Conservation (phyloP, 2,329 filamentous ascomycete genomes). For the Aspergillus amoenus region DNA sequence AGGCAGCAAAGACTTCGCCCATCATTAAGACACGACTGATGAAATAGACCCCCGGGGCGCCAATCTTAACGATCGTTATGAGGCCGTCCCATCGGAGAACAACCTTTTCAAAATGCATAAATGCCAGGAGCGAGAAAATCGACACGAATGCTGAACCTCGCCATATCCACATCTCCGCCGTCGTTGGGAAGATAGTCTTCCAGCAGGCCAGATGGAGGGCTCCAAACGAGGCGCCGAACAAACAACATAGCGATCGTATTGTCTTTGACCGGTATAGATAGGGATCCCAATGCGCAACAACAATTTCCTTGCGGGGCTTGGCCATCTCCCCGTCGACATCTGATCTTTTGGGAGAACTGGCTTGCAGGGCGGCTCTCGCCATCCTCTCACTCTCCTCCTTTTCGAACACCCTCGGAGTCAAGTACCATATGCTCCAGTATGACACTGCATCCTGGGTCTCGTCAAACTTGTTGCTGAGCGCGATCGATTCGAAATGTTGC, state of each 20-base stretch:
- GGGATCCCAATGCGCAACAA: constrained; percentile 7
- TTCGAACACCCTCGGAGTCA: constrained; percentile 2
- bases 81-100: background rate
- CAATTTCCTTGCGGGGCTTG: background rate
- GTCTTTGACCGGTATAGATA: constrained; percentile 2
- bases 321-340: background rate
- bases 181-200: background rate
- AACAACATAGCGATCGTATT: background rate
- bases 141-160: background rate
- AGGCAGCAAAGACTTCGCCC: background rate
- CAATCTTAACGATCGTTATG: background rate
- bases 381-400: background rate
- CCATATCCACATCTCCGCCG: constrained; percentile 1
- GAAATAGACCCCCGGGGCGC: background rate
- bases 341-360: no score
- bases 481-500: background rate
- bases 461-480: constrained; percentile 2
- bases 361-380: no score
- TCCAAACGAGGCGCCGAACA: constrained; percentile 3
- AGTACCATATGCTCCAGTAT: constrained; percentile 5
- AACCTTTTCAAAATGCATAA: constrained; percentile 6
- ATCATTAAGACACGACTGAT: constrained; percentile 4
- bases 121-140: background rate
- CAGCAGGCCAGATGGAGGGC: constrained; percentile 7
- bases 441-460: background rate